Evolutionary conservation across 495 filamentous ascomycete species (phyloP), one percentile per base, ranked within the genome.

Genomic region (Hypoxylon perforatum): DNA sequence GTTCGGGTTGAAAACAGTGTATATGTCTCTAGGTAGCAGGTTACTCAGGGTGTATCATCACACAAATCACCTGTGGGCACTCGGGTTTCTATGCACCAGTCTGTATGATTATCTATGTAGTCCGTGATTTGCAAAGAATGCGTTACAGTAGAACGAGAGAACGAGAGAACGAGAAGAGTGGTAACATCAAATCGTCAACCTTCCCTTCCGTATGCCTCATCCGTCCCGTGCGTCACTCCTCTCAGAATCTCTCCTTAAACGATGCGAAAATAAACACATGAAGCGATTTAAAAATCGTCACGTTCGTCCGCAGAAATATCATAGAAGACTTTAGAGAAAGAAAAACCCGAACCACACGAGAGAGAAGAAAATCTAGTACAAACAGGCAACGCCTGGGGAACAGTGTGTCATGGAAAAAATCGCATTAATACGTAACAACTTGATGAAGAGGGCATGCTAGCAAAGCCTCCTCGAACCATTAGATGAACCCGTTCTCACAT

Each of bases 401-500:
- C n/a, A n/a, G n/a, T 3, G 25, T 12, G 60, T 65, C 67, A 65
- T 65, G 61, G 61, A 61, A 48, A 54, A 69, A 49, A 59, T 69
- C 45, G 49, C 65, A 69, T 63, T 69, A 69, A 50, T 60, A 63
- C 55, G 60, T 69, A 63, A 22, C 25, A 51, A 62, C 52, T 51
- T 51, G 63, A 51, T 44, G 55, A 65, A 35, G 64, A 59, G 51
- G 50, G 44, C 33, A 19, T n/a, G 38, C 39, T 42, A 44, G 44
- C 55, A 42, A 42, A 12, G 14, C 57, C 41, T 17, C 42, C 60
- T 55, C 67, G 51, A 58, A 66, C 55, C 54, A 69, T 74, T 63
- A 63, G 52, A 71, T 69, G 59, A 69, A 71, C 53, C 69, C 69
- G 50, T 49, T 58, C 69, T 71, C 71, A 67, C 72, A 74, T 65